Conservation (phyloP, 805 yeast genomes). For the Wickerhamomyces subpelliculosus region DNA sequence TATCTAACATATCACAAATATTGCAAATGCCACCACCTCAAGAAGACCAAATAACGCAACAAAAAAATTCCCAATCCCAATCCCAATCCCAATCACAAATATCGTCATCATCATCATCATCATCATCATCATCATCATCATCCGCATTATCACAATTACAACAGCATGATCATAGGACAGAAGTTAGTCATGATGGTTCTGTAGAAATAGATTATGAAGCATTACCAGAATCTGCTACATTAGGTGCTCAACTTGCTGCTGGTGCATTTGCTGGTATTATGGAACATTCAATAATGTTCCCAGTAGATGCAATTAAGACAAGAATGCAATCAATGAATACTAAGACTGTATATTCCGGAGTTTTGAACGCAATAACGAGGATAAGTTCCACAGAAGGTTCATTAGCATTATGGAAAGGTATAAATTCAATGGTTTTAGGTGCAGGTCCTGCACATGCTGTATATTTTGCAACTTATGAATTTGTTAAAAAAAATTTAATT, state of each 20-base stretch:
- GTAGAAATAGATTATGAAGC: constrained; percentile 82
- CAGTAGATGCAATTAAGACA: constrained; percentile 93
- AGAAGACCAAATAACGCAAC: neutral
- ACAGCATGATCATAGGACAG: neutral
- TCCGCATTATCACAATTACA: no score
- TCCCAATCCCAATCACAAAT: no score
- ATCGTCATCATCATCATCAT: neutral
- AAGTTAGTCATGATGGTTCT: neutral
- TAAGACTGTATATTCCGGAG: constrained; percentile 27
- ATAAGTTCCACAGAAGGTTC: constrained; percentile 89
- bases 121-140: no score
- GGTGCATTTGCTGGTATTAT: constrained; percentile 99
- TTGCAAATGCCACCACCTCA: neutral
- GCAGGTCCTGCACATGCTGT: constrained; percentile 99
- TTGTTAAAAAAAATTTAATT: constrained; percentile 38
- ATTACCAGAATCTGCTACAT: constrained; percentile 78
- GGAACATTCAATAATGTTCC: constrained; percentile 97
- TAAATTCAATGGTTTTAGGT: constrained; percentile 84
- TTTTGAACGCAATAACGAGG: constrained; percentile 61
- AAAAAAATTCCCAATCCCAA: neutral
- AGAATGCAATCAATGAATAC: constrained; percentile 60
- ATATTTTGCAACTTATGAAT: constrained; percentile 90
- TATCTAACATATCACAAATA: neutral
- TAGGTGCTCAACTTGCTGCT: constrained; percentile 76
- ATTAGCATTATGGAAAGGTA: constrained; percentile 86